Evolutionary conservation across 345 rosid species (phyloP).

Genomic region (Eucalyptus pauciflora): DNA sequence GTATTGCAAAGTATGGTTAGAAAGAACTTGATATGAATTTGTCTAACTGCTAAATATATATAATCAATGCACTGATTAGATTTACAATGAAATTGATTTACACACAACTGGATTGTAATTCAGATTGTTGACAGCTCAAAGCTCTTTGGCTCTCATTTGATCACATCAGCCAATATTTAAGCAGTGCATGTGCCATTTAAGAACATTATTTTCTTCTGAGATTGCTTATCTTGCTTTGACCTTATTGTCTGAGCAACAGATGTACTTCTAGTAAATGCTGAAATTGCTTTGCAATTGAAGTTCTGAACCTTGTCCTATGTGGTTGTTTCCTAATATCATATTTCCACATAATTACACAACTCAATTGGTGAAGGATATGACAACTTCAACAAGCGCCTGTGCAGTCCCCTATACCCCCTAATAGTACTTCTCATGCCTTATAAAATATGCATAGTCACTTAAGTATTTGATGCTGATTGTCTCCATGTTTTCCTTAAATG

Average conservation of each 20-base stretch:
- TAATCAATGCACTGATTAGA: neutral
- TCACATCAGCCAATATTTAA: neutral
- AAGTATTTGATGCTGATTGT: no score
- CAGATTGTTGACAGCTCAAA: no score
- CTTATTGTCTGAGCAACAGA: neutral
- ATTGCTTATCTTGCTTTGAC: neutral
- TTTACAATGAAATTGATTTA: neutral
- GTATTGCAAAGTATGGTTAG: neutral
- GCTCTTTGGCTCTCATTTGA: no score
- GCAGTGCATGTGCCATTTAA: neutral
- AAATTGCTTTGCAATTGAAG: neutral
- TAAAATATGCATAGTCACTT: no score
- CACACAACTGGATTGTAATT: no score
- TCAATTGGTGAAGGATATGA: neutral
- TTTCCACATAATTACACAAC: neutral
- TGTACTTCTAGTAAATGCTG: neutral
- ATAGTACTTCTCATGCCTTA: no score
- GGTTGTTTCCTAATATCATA: neutral
- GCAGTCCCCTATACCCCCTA: no score
- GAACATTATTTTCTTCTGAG: neutral
- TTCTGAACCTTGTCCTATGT: neutral
- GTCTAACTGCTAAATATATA: neutral
- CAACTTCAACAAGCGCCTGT: neutral
- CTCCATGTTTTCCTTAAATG: no score
- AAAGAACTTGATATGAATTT: neutral